Conservation (phyloP, 192 early-diverging fungal genomes). For the Gorgonomyces haynaldii region DNA sequence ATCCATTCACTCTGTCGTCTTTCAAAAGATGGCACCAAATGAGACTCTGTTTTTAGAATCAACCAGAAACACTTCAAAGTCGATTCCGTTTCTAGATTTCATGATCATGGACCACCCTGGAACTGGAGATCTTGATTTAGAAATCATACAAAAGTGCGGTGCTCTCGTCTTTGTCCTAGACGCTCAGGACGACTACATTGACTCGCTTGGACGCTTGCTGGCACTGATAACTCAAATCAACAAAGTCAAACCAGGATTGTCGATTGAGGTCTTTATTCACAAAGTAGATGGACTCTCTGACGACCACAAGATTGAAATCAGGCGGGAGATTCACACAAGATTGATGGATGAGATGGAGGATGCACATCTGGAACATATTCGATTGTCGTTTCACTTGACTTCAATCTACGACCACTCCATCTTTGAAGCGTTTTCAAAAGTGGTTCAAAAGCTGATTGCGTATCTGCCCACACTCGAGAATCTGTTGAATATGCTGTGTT, state of each 20-base stretch:
- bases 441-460: conserved; percentile 82
- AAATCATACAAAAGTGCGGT: conserved; percentile 33
- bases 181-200: conserved; percentile 85
- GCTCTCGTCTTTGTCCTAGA: conserved; percentile 90
- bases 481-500: conserved; percentile 83
- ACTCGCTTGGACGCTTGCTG: conserved; percentile 62
- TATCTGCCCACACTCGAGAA: conserved; percentile 70
- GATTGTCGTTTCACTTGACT: conserved; percentile 75
- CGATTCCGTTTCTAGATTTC: conserved; percentile 71
- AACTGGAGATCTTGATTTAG: conserved; percentile 52
- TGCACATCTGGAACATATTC: conserved; percentile 60
- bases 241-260: conserved; percentile 67
- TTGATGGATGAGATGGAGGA: conserved; percentile 78
- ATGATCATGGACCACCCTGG: conserved; percentile 89
- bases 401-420: conserved; percentile 91
- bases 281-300: conserved; percentile 94
- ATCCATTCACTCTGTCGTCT: conserved; percentile 73
- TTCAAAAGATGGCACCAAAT: conserved; percentile 77
- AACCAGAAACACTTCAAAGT: conserved; percentile 55
- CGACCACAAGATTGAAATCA: conserved; percentile 91
- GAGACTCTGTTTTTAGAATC: conserved; percentile 78
- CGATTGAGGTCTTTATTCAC: conserved; percentile 91
- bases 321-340: conserved; percentile 85
- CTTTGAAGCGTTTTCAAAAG: conserved; percentile 88
- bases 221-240: conserved; percentile 63